These are phyloP conservation scores for Botryosphaeria dothidea DNA, from an alignment of 2,329 filamentous ascomycete genomes.

Conservation along the genomic window DNA sequence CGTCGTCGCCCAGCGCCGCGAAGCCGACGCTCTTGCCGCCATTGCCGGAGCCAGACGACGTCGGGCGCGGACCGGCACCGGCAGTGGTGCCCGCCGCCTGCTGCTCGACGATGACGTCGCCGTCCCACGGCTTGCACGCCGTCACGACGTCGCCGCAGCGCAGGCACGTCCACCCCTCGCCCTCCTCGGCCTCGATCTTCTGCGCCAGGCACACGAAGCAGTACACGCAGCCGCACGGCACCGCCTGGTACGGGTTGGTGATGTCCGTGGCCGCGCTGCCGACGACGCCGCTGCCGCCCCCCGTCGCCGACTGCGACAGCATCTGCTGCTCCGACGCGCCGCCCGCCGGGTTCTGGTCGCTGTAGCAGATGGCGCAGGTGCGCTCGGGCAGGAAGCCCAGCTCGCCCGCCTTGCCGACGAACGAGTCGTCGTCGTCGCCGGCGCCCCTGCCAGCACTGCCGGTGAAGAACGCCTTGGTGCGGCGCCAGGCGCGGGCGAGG, in stretches of 20 bases:
- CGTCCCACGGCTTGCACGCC: constrained; percentile 87
- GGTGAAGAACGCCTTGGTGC: constrained; percentile 66
- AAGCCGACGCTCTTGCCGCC: constrained; percentile 31
- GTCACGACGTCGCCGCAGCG: constrained; percentile 82
- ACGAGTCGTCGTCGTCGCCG: constrained; percentile 44
- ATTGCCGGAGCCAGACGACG: not conserved
- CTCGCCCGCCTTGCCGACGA: constrained; percentile 64
- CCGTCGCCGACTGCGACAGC: constrained; percentile 56
- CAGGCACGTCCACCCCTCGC: constrained; percentile 89
- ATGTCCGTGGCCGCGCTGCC: constrained; percentile 90
- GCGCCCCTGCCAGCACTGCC: constrained; percentile 37
- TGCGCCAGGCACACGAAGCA: constrained; percentile 96
- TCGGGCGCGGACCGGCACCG: constrained; percentile 27
- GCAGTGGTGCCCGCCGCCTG: constrained; percentile 23
- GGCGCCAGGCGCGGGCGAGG: constrained; percentile 84
- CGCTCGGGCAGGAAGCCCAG: constrained; percentile 84
- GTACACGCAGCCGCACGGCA: constrained; percentile 88
- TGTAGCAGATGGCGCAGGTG: constrained; percentile 96
- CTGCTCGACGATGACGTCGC: constrained; percentile 67
- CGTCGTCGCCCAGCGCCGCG: constrained; percentile 28
- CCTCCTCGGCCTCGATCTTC: constrained; percentile 86
- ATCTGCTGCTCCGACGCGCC: constrained; percentile 71
- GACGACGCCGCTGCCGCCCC: constrained; percentile 64
- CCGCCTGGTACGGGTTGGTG: constrained; percentile 91
- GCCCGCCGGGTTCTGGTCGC: constrained; percentile 77